phyloP scores from a whole-genome alignment of 169 alveolate genomes.

The Besnoitia besnoiti region DNA sequence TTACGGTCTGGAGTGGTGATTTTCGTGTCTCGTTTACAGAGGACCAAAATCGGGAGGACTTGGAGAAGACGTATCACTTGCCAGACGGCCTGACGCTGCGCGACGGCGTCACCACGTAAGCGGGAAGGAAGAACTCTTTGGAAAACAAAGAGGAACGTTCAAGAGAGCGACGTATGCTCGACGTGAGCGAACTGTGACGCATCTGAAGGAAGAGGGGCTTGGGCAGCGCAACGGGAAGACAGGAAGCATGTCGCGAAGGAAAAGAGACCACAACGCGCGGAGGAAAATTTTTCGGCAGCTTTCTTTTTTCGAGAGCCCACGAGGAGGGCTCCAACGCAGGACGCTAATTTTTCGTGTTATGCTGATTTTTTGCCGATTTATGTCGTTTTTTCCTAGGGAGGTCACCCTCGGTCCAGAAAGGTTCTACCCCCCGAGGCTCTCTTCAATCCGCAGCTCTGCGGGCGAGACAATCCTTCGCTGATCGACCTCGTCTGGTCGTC shows the following conservation, averaged over 20 bases:
- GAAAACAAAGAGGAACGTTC: neutral
- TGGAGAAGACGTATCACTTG: conserved; percentile 70
- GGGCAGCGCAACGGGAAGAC: neutral
- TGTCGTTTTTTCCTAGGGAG: conserved; percentile 23
- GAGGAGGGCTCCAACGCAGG: neutral
- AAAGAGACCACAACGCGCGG: neutral
- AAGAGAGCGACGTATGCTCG: neutral
- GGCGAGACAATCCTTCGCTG: conserved; percentile 75
- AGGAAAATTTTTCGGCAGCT: neutral
- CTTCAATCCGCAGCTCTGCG: conserved; percentile 76
- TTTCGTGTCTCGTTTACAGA: conserved; percentile 8
- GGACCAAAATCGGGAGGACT: conserved; percentile 71
- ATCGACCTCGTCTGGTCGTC: conserved; percentile 76
- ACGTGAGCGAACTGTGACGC: neutral
- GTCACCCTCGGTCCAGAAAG: conserved; percentile 77
- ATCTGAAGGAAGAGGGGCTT: neutral
- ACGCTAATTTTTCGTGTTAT: neutral
- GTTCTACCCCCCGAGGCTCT: conserved; percentile 79
- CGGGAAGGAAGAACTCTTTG: neutral
- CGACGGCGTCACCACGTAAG: conserved; percentile 71
- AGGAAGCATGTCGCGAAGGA: neutral
- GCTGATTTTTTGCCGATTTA: neutral
- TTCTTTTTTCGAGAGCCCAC: neutral
- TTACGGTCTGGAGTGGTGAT: neutral
- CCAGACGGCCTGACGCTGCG: conserved; percentile 80